Conservation (phyloP, 2,329 filamentous ascomycete genomes). For the Cyclaneusma minus region DNA sequence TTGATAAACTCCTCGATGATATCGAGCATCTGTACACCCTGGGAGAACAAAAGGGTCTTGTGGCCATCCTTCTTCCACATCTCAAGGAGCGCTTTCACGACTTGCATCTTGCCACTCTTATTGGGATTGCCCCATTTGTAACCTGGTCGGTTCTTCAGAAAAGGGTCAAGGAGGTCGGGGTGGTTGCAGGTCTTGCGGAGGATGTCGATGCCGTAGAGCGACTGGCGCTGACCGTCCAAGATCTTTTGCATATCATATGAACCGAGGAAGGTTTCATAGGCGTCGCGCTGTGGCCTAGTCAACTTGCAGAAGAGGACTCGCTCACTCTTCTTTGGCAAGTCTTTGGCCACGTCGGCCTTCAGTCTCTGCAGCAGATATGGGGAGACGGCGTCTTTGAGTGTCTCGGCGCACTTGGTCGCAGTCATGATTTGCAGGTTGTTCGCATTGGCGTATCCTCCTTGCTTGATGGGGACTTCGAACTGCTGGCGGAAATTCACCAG, state of each 20-base stretch:
- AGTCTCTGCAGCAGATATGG: slow-evolving; percentile 85
- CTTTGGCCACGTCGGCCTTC: slow-evolving; percentile 85
- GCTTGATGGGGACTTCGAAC: slow-evolving; percentile 86
- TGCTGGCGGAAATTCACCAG: slow-evolving; percentile 79
- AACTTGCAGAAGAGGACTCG: slow-evolving; percentile 93
- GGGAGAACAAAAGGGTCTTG: slow-evolving; percentile 85
- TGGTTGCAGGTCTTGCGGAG: slow-evolving; percentile 97
- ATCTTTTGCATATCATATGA: slow-evolving; percentile 83
- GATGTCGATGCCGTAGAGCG: slow-evolving; percentile 79
- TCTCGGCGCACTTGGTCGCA: slow-evolving; percentile 85
- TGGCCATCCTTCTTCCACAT: slow-evolving; percentile 77
- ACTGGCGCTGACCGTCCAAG: slow-evolving; percentile 56
- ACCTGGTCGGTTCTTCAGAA: slow-evolving; percentile 35
- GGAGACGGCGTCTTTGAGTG: slow-evolving; percentile 82
- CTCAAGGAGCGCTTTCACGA: slow-evolving; percentile 73
- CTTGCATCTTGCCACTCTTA: slow-evolving; percentile 91
- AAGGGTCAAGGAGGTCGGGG: slow-evolving; percentile 66
- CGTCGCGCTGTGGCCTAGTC: slow-evolving; percentile 60
- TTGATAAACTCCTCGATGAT: slow-evolving; percentile 74
- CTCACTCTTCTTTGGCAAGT: slow-evolving; percentile 90
- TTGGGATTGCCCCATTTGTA: slow-evolving; percentile 65
- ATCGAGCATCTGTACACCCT: slow-evolving; percentile 89
- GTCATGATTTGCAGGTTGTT: slow-evolving; percentile 90
- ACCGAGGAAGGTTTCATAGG: slow-evolving; percentile 66
- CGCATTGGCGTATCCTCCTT: slow-evolving; percentile 90